Evolutionary conservation across 371 early-diverging fungal genomes (phyloP), one percentile per base, ranked within the genome.

Genomic region (Mycotypha africana): DNA sequence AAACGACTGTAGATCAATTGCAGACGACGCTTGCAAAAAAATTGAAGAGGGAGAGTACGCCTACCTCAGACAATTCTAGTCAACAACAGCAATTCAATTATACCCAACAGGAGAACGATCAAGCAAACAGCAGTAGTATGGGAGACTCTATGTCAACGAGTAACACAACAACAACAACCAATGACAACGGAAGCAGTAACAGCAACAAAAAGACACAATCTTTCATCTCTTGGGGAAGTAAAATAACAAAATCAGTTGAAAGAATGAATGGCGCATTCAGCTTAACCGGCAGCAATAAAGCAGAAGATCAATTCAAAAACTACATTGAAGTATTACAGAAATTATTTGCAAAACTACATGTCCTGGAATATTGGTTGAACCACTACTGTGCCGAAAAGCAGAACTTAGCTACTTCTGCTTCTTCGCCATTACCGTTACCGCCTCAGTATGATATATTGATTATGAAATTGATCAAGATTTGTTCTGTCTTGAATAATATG

Each of bases 181-280:
- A n/a, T 28, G 19, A 43, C 4, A 47, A 43, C 11, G 33, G 45
- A 16, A 47, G 42, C 16, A 33, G 33, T 2, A 53, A 58, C 12
- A 45, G 22, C n/a, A 34, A 26, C 2, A 59, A 52, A 38, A 58
- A 59, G 32, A 30, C 50, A 1, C 56, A 60, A 32, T 53, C 59
- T 1, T 60, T 70, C 38, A 65, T 70, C 51, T 62, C 74, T 2
- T 74, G 75, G 75, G 69, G 75, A 4, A 59, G 53, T 32, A 74
- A 74, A 45, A 28, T 74, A 19, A 52, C 60, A 26, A 74, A 74
- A 51, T 74, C 75, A 21, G 75, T 74, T 6, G 75, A 74, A 41
- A 58, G 69, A 4, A 74, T 74, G 67, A 74, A 74, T 58, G n/a
- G n/a, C n/a, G 74, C 74, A 0, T 74, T 74, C 45, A 63, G 67